Evolutionary conservation across 2,329 filamentous ascomycete species (phyloP), one percentile per base, ranked within the genome.

Genomic region (Calonectria pseudoturangicola): DNA sequence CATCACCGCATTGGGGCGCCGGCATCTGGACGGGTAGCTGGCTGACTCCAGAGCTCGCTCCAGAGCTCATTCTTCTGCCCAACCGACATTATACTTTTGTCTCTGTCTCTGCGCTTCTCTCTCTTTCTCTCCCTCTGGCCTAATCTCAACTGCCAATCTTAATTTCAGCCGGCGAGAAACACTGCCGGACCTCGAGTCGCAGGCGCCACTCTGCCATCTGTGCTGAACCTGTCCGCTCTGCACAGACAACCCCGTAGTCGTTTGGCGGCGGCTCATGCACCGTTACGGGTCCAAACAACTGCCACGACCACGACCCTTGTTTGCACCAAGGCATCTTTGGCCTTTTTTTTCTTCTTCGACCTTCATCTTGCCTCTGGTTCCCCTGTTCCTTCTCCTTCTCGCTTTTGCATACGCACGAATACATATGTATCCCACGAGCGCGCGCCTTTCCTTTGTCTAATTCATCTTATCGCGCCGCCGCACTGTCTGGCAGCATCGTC

Each of bases 251-350:
- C 13, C 54, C 54, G 25, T 41, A 21, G 54, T 60, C 54, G 54
- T 60, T 60, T 60, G 54, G 54, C 33, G 28, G 50, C 50, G 33
- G 33, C 54, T 60, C 54, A 36, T 27, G 54, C 54, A 28, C 33
- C 54, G 30, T 60, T 36, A 60, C 54, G 54, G 54, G 54, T 41
- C 54, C 33, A 36, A 41, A 63, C 58, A 18, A 47, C 58, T 47
- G 58, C 41, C 51, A 39, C 41, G 21, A 48, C 33, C 66, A 45
- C 45, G 45, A 66, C 63, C 63, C 63, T 66, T 43, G 63, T 45
- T 54, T 73, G 70, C 56, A 75, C 66, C 74, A 63, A 68, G 68
- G 62, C 64, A 73, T 54, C 56, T 74, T 65, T 68, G 66, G 65
- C 65, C 68, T 70, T 68, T 66, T 63, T 67, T 74, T 75, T 50